A percentile compares a stretch with the other conserved stretches of the same genome.
Evolutionary conservation across 1,284 basidiomycete genomes (phyloP).

Genomic region (Rugiboletus extremiorientalis): DNA sequence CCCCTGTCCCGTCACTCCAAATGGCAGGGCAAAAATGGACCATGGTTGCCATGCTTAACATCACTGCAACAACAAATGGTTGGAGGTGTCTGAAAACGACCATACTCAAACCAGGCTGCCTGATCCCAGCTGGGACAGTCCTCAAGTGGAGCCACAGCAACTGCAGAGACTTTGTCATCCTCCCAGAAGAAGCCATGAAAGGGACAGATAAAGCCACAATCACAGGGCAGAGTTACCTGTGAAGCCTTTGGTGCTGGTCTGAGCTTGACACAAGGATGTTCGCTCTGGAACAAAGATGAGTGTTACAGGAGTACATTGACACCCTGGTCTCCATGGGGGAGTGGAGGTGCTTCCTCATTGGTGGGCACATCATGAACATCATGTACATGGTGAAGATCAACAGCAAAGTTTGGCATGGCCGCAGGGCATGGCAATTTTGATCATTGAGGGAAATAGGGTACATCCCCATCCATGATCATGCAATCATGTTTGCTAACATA

Average conservation of each 20-base stretch:
- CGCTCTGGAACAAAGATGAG: not conserved
- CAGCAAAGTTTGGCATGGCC: not conserved
- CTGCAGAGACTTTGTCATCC: not conserved
- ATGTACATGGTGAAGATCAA: not conserved
- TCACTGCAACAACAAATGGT: not conserved
- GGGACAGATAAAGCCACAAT: too few relatives aligned
- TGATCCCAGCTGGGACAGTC: fast-evolving
- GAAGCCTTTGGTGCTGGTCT: too few relatives aligned
- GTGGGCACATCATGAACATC: not conserved
- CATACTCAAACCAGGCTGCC: not conserved
- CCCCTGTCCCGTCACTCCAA: not conserved
- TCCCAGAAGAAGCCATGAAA: too few relatives aligned
- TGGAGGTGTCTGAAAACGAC: not conserved
- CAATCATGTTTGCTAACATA: not conserved
- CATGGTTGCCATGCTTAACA: not conserved
- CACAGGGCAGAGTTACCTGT: not conserved
- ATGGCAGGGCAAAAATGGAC: not conserved
- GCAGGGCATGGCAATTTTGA: fast-evolving
- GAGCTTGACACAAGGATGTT: not conserved
- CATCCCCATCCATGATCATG: too few relatives aligned
- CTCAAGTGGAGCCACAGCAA: not conserved
- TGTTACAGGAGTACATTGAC: not conserved
- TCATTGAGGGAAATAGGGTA: not conserved
- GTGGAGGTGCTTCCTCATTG: not conserved
- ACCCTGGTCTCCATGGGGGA: fast-evolving